Evolutionary conservation across 1,284 basidiomycete genomes (phyloP).

Genomic region (Cryptococcus sp.): DNA sequence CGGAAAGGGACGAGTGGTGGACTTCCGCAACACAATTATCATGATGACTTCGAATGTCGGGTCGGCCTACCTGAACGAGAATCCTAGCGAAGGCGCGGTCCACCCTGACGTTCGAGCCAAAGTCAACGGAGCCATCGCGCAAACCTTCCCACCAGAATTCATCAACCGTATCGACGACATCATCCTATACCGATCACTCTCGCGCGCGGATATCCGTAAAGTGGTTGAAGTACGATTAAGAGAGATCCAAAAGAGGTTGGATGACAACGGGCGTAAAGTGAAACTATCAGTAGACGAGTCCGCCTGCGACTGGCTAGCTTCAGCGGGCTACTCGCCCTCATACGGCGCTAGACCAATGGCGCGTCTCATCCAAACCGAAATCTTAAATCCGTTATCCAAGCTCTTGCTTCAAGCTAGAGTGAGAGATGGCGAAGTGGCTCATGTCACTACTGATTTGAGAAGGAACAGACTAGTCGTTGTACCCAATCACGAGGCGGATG

Average conservation of each 20-base stretch:
- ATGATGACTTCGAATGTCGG: constrained; percentile 62
- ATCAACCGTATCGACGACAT: constrained; percentile 59
- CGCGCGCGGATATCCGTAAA: constrained; percentile 55
- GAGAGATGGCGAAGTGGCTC: constrained; percentile 76
- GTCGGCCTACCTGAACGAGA: constrained; percentile 58
- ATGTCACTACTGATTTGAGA: constrained; percentile 77
- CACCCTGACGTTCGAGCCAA: constrained; percentile 48
- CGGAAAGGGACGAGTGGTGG: constrained; percentile 52
- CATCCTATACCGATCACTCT: constrained; percentile 59
- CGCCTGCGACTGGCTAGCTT: constrained; percentile 79
- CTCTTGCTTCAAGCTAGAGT: constrained; percentile 82
- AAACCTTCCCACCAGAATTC: constrained; percentile 61
- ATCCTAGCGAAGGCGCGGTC: constrained; percentile 53
- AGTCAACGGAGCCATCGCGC: constrained; percentile 57
- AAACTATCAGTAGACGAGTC: constrained; percentile 71
- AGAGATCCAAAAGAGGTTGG: constrained; percentile 70
- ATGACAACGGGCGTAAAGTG: constrained; percentile 72
- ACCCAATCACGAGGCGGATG: constrained; percentile 70
- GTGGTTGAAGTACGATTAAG: constrained; percentile 59
- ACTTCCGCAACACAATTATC: constrained; percentile 54
- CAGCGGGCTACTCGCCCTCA: constrained; percentile 77
- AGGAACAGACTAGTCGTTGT: constrained; percentile 77
- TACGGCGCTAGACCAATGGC: constrained; percentile 93
- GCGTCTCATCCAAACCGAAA: constrained; percentile 86
- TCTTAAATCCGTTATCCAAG: constrained; percentile 88